These are phyloP conservation scores for Penicillium egyptiacum DNA, from an alignment of 495 filamentous ascomycete genomes.

Conservation along the genomic window DNA sequence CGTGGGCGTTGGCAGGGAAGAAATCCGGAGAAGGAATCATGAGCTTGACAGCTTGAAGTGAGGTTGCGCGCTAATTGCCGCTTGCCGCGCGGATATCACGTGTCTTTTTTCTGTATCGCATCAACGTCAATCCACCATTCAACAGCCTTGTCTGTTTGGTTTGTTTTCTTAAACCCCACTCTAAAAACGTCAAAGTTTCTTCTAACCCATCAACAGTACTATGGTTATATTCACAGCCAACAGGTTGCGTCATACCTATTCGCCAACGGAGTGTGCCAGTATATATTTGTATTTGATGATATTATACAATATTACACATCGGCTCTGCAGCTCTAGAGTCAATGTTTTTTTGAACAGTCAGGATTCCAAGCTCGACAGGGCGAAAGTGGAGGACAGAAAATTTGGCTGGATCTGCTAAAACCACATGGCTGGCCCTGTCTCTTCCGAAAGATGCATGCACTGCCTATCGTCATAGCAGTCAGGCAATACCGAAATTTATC, in stretches of 20 bases:
- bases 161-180: not conserved
- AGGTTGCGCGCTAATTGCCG: constrained; percentile 29
- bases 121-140: not conserved
- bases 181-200: not conserved
- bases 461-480: not conserved
- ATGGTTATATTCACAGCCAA: not conserved
- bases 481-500: not conserved
- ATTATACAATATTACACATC: too few relatives aligned
- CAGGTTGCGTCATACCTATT: too few relatives aligned
- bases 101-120: constrained; percentile 6
- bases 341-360: too few relatives aligned
- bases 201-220: not conserved
- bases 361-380: too few relatives aligned
- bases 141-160: not conserved
- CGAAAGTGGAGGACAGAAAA: too few relatives aligned
- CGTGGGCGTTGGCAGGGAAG: constrained; percentile 23
- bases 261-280: too few relatives aligned
- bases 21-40: constrained; percentile 25
- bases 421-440: too few relatives aligned
- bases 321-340: too few relatives aligned
- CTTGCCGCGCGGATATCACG: constrained; percentile 28
- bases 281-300: too few relatives aligned
- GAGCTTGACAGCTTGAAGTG: constrained; percentile 31
- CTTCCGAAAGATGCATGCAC: not conserved
- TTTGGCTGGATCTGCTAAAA: too few relatives aligned